phyloP scores from a whole-genome alignment of 306 rosid genomes.

The Acacia confusa region DNA sequence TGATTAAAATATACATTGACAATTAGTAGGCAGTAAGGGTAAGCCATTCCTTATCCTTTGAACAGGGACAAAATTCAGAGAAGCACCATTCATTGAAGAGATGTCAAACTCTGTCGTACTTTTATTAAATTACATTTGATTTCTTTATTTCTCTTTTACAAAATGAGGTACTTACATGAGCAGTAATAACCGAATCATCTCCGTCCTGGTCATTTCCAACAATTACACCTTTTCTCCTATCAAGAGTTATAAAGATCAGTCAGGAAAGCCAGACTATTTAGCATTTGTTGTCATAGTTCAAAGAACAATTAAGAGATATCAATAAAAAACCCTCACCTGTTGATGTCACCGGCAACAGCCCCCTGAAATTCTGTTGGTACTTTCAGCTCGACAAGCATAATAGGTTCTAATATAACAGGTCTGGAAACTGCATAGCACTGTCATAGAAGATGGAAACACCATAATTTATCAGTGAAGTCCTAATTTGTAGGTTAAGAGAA shows the following conservation, averaged over 20 bases:
- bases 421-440: slow-evolving; percentile 86
- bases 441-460: slow-evolving; percentile 29
- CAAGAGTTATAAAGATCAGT: slow-evolving; percentile 23
- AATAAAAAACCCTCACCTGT: slow-evolving; percentile 64
- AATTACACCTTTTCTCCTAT: slow-evolving; percentile 90
- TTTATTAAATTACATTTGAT: neutral
- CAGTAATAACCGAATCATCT: slow-evolving; percentile 89
- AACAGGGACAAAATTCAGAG: neutral
- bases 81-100: neutral
- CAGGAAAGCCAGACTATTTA: slow-evolving; percentile 22
- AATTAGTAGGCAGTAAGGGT: neutral
- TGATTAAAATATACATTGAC: neutral
- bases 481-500: slow-evolving; percentile 16
- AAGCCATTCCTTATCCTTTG: neutral
- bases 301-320: neutral
- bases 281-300: neutral
- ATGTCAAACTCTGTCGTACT: neutral
- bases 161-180: slow-evolving; percentile 59
- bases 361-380: slow-evolving; percentile 99
- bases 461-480: slow-evolving; percentile 1
- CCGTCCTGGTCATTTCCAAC: slow-evolving; percentile 99
- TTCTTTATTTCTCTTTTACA: neutral
- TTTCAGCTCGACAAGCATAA: slow-evolving; percentile 94
- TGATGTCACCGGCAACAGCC: slow-evolving; percentile 92
- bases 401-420: slow-evolving; percentile 96